Conservation (phyloP, 2,329 filamentous ascomycete species). For the Blumeria hordei region DNA sequence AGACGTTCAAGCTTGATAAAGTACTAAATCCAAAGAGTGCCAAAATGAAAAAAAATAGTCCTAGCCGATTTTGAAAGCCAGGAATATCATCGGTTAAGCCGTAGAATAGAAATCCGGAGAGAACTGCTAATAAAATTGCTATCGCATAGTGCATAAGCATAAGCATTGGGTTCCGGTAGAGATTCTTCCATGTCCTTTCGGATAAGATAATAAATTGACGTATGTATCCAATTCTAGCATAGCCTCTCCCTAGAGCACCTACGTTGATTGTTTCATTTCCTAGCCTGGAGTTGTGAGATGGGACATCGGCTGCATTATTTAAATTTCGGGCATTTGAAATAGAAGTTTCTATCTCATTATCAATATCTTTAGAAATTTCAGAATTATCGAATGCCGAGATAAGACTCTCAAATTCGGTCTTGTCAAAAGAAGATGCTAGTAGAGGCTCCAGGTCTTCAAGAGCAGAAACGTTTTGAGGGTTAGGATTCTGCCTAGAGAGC, state of each 20-base stretch:
- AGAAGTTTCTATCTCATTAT: slow-evolving; percentile 54
- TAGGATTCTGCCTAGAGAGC: slow-evolving; percentile 26
- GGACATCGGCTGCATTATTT: slow-evolving; percentile 33
- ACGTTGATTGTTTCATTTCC: slow-evolving; percentile 24
- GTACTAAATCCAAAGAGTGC: slow-evolving; percentile 94
- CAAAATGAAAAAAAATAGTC: slow-evolving; percentile 91
- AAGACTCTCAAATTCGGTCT: slow-evolving; percentile 60
- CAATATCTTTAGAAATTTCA: slow-evolving; percentile 47
- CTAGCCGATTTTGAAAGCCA: slow-evolving; percentile 91
- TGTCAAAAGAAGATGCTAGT: slow-evolving; percentile 30
- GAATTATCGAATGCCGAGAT: slow-evolving; percentile 55
- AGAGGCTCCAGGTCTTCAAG: slow-evolving; percentile 46
- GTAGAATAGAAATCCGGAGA: slow-evolving; percentile 90
- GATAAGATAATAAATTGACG: slow-evolving; percentile 80
- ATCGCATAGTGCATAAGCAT: slow-evolving; percentile 99
- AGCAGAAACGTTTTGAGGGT: slow-evolving; percentile 30
- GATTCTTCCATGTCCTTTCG: slow-evolving; percentile 79
- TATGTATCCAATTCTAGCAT: slow-evolving; percentile 53
- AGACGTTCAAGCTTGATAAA: slow-evolving; percentile 77
- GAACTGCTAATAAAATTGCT: slow-evolving; percentile 76
- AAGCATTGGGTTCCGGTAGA: slow-evolving; percentile 91
- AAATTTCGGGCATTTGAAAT: slow-evolving; percentile 29
- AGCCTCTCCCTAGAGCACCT: slow-evolving; percentile 49
- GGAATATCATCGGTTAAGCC: slow-evolving; percentile 87
- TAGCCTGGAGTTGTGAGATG: slow-evolving; percentile 26